These are phyloP conservation scores for Lathyrus tuberosus DNA, from an alignment of 306 rosid species.

Conservation along the genomic window DNA sequence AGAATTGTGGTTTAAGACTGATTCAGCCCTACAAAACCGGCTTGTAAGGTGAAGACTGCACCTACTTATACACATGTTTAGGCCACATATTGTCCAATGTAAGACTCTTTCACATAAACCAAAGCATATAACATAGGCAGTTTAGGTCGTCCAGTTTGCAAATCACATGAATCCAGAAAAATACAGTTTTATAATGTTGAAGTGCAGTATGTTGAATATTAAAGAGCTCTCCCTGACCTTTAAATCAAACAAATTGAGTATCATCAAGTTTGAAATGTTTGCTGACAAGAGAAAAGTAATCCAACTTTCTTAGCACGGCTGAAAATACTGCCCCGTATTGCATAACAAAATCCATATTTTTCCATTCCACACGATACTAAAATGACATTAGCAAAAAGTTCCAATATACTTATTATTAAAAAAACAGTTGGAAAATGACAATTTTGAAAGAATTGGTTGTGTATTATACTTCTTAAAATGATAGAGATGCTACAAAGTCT, in stretches of 20 bases:
- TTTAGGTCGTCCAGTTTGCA: slow-evolving; percentile 26
- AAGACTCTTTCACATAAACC: no score
- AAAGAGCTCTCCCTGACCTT: slow-evolving; percentile 9
- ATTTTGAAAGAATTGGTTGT: slow-evolving; percentile 13
- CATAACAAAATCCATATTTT: no score
- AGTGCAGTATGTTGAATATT: slow-evolving; percentile 18
- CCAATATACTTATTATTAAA: no score
- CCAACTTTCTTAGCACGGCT: slow-evolving; percentile 1
- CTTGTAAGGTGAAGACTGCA: no score
- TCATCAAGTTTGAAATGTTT: not conserved
- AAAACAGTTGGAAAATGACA: not conserved
- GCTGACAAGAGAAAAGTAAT: not conserved
- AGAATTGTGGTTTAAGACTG: no score
- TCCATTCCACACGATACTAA: no score
- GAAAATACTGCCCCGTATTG: not conserved
- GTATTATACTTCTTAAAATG: slow-evolving; percentile 7
- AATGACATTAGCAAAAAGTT: no score
- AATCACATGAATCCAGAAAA: slow-evolving; percentile 18
- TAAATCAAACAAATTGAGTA: slow-evolving; percentile 21
- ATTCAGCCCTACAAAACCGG: no score
- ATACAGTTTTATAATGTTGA: slow-evolving; percentile 1
- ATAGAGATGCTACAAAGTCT: slow-evolving; percentile 25
- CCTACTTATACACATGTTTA: no score
- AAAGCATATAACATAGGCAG: slow-evolving; percentile 21
- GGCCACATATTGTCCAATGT: no score